These are phyloP conservation scores for Emmonsia crescens DNA, from an alignment of 2,329 filamentous ascomycete genomes.

Conservation along the genomic window DNA sequence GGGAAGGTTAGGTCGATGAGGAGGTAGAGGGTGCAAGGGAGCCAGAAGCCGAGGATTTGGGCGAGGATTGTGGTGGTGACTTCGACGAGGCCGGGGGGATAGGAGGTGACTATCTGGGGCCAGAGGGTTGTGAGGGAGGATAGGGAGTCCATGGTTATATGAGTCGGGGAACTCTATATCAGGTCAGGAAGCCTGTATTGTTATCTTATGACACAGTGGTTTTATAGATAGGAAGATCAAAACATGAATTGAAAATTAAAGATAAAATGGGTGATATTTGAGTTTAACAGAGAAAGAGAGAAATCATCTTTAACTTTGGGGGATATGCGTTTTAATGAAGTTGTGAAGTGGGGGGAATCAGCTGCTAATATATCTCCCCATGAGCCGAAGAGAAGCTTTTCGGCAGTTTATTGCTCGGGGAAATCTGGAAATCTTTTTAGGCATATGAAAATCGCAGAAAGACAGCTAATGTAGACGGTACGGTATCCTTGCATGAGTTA, in stretches of 20 bases:
- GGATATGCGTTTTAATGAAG: no score
- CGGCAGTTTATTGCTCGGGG: no score
- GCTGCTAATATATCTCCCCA: background rate
- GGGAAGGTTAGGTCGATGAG: conserved; percentile 11
- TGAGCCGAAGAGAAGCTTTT: background rate
- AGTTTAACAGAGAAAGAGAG: background rate
- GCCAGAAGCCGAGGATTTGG: conserved; percentile 24
- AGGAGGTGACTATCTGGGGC: conserved; percentile 6
- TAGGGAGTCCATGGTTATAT: background rate
- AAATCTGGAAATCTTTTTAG: background rate
- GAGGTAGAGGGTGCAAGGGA: conserved; percentile 12
- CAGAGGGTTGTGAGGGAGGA: conserved; percentile 1
- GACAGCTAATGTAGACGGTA: no score
- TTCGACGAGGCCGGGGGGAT: conserved; percentile 11
- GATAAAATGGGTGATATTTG: no score
- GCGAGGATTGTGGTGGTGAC: conserved; percentile 35
- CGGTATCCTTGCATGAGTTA: no score
- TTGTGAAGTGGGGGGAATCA: background rate
- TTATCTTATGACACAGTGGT: background rate
- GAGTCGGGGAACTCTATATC: background rate
- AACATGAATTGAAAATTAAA: no score
- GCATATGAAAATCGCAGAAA: background rate
- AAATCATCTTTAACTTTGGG: background rate
- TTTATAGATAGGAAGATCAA: no score
- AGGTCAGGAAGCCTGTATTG: background rate